Percentiles rank a stretch among this genome's conserved stretches.
Evolutionary conservation across 306 rosid species (phyloP).

Genomic region (Trifolium subterraneum): DNA sequence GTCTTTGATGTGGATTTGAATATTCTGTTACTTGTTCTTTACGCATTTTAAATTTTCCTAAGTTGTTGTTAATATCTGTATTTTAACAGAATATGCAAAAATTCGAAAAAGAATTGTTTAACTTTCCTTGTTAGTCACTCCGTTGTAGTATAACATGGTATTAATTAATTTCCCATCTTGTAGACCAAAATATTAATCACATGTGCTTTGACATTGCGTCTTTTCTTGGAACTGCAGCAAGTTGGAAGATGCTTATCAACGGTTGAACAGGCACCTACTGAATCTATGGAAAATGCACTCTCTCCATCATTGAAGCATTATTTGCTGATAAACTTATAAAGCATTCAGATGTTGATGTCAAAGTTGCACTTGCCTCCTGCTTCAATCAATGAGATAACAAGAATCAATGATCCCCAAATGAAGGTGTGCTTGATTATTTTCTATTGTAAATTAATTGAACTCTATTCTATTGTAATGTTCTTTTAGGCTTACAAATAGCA

Average conservation of each 20-base stretch:
- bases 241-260: conserved; percentile 58
- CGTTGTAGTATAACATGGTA: background rate
- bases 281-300: conserved; percentile 71
- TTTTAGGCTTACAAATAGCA: conserved; percentile 72
- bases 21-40: background rate
- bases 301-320: conserved; percentile 66
- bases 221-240: conserved; percentile 51
- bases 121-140: background rate
- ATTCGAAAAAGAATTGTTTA: background rate
- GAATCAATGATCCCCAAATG: conserved; percentile 92
- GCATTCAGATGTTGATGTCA: conserved; percentile 71
- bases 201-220: conserved; percentile 22
- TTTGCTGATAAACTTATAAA: conserved; percentile 58
- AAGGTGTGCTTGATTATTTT: conserved; percentile 53
- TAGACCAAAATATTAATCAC: conserved; percentile 15
- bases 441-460: background rate
- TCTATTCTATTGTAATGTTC: background rate
- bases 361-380: conserved; percentile 85
- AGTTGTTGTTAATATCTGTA: background rate
- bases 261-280: conserved; percentile 77
- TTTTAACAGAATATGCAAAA: background rate
- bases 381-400: conserved; percentile 84
- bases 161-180: background rate
- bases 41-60: background rate
- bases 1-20: background rate